These are phyloP conservation scores for Yarrowia sp. DNA, from an alignment of 805 yeast species.

Conservation along the genomic window DNA sequence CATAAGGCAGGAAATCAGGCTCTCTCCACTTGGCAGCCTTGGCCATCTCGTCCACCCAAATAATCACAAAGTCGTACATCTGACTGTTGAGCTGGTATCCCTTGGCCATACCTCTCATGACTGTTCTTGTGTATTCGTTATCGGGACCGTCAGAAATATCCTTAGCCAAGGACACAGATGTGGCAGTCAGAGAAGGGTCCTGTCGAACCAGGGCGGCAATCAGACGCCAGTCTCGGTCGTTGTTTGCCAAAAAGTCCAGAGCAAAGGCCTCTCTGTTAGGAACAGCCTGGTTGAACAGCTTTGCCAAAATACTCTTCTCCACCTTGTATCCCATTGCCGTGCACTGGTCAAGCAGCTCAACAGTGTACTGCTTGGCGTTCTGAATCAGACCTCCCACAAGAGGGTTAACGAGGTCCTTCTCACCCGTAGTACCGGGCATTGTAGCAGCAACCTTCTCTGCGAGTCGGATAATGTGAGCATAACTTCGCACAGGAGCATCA, in stretches of 20 bases:
- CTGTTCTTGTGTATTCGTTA: conserved; percentile 1
- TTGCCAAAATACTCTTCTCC: conserved; percentile 12
- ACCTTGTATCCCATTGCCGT: conserved; percentile 21
- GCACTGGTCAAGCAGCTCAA: conserved; percentile 15
- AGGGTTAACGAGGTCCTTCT: conserved; percentile 13
- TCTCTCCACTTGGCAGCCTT: conserved; percentile 4
- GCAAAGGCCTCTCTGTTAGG: conserved; percentile 13
- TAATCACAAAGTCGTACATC: neutral
- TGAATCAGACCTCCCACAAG: conserved; percentile 1
- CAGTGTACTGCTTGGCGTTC: conserved; percentile 15
- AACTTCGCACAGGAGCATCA: conserved; percentile 4
- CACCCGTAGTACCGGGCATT: neutral
- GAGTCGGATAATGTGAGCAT: neutral
- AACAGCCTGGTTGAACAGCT: conserved; percentile 1
- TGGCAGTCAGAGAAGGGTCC: neutral
- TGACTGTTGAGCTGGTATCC: neutral
- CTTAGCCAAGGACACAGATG: neutral
- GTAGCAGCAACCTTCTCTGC: neutral
- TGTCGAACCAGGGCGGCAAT: conserved; percentile 1
- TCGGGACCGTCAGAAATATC: conserved; percentile 4
- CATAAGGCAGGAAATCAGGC: neutral
- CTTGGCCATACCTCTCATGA: conserved; percentile 8
- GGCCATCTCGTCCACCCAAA: conserved; percentile 17
- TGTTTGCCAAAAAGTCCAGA: neutral
- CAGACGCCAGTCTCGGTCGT: conserved; percentile 8